These are phyloP conservation scores for Melastoma candidum DNA, from an alignment of 441 rosid species.

Conservation along the genomic window DNA sequence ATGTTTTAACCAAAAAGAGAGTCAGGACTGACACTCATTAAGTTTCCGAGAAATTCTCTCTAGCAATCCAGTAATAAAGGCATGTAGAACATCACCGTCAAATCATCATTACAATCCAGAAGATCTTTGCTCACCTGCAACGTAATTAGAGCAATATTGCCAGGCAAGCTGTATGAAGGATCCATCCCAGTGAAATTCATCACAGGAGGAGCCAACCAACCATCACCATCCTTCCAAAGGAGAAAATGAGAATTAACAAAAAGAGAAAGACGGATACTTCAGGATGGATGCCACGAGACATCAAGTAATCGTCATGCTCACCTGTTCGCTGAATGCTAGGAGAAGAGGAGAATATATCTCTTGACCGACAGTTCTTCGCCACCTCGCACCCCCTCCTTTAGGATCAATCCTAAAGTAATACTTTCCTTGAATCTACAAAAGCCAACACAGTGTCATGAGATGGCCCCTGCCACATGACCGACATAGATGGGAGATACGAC, in stretches of 20 bases:
- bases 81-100: too few species aligned
- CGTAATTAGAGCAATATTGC: slow-evolving; percentile 48
- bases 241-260: background rate
- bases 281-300: slow-evolving; percentile 9
- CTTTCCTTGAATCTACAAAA: slow-evolving; percentile 55
- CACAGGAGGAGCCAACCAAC: slow-evolving; percentile 36
- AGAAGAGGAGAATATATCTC: slow-evolving; percentile 68
- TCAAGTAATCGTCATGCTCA: slow-evolving; percentile 18
- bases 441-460: background rate
- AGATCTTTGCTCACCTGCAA: slow-evolving; percentile 34
- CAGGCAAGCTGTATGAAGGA: slow-evolving; percentile 48
- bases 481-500: slow-evolving; percentile 6
- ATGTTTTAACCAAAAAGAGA: background rate
- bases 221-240: slow-evolving; percentile 37
- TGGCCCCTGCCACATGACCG: background rate
- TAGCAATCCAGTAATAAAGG: slow-evolving; percentile 5
- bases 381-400: slow-evolving; percentile 65
- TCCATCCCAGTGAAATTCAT: slow-evolving; percentile 46
- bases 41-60: slow-evolving; percentile 5
- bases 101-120: too few species aligned
- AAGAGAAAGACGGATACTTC: slow-evolving; percentile 14
- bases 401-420: slow-evolving; percentile 43
- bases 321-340: slow-evolving; percentile 66
- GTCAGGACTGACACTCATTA: slow-evolving; percentile 1
- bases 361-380: slow-evolving; percentile 66